Percentiles rank a stretch among this genome's conserved stretches.
These are phyloP conservation scores for Yamadazyma atmosphaerica DNA, from an alignment of 1,139 yeast genomes.

Conservation along the genomic window DNA sequence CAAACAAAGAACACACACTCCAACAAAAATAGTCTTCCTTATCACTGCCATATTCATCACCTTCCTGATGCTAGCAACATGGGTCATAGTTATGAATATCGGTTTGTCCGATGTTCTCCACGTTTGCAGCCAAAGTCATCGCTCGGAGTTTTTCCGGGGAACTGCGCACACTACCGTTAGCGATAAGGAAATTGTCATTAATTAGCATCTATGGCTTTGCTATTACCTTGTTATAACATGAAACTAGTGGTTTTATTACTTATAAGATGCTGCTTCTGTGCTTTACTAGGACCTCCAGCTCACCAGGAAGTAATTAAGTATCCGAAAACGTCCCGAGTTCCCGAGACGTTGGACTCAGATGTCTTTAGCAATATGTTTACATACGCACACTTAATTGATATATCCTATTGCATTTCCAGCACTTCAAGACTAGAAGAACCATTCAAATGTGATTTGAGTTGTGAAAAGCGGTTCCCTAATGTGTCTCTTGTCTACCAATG, in stretches of 20 bases:
- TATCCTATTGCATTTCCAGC: conserved; percentile 49
- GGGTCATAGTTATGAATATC: background rate
- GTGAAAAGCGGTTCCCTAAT: conserved; percentile 42
- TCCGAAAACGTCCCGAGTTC: conserved; percentile 1
- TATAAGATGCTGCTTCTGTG: background rate
- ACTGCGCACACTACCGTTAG: background rate
- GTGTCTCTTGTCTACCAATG: conserved; percentile 47
- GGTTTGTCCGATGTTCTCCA: background rate
- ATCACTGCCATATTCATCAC: background rate
- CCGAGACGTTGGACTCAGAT: conserved; percentile 17
- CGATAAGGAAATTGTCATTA: background rate
- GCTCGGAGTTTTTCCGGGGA: conserved; percentile 1
- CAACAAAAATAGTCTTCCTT: too few species aligned
- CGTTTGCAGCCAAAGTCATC: background rate
- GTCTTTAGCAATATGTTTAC: conserved; percentile 33
- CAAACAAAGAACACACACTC: background rate
- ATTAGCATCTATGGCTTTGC: too few species aligned
- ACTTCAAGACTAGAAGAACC: conserved; percentile 37
- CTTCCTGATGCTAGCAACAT: background rate
- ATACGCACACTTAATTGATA: conserved; percentile 50
- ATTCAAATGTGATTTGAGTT: conserved; percentile 45
- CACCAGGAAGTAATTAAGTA: too few species aligned
- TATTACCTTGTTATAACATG: too few species aligned
- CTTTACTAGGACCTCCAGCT: background rate
- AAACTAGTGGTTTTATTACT: too few species aligned